Base-by-base conservation (phyloP, 345 rosid genomes). In the Eucalyptus leucophloia region DNA sequence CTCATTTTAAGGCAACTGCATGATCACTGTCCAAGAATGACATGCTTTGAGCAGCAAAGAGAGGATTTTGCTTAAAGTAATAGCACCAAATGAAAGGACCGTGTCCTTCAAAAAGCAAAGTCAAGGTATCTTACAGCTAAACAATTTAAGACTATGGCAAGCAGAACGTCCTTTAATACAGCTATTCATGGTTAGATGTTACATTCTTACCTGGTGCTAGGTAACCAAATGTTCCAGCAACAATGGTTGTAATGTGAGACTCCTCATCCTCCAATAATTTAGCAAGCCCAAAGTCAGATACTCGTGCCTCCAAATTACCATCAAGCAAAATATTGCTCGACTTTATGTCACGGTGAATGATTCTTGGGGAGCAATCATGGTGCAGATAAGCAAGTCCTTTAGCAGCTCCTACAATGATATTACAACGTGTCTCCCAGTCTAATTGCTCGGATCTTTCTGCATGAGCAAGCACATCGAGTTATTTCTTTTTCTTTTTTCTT, bases 201-300 rank as follows among this genome's bases (percentile, higher is more conserved):
- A n/a, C 12, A 26, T 72, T 88, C 89, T 90, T 93, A 98, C 99
- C 99, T 89, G 99, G 99, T 91, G 99, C 99, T 89, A 98, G 90
- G 92, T 98, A 98, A 89, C 99, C 99, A 92, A 98, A 98, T 88
- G 99, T 98, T 89, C 99, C 99, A 19, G 99, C 99, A 93, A 98
- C 99, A 91, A 97, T 95, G 90, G 99, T 98, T 53, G 99, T 98
- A 82, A 98, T 98, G 90, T 98, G 99, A 72, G 99, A 96, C 93
- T 98, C 99, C 92, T 97, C 98, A 86, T 98, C 99, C 90, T 94
- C 96, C 91, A 98, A 93, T 87, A 98, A 92, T 93, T 97, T 98
- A 88, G 99, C 99, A 88, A 98, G 98, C 88, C 99, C 99, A 90
- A 98, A 98, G 89, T 98, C 99, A 3, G 99, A 97, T 85, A 98